phyloP scores from a whole-genome alignment of 768 basidiomycete genomes.

The Lyophyllum shimeji region DNA sequence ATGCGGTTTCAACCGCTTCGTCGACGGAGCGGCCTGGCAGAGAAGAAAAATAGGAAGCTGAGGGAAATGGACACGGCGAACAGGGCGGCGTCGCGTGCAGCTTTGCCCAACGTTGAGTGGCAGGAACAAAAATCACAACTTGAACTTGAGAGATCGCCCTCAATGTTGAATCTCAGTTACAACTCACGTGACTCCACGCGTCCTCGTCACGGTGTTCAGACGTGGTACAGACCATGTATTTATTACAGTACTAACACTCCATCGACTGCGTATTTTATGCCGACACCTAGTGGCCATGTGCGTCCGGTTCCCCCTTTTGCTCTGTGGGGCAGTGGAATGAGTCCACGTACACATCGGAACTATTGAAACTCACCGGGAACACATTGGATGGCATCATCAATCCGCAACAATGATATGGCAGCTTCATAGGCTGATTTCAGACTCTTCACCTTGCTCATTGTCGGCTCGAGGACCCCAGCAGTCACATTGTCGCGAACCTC shows the following conservation, averaged over 20 bases:
- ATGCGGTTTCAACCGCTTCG: conserved; percentile 37
- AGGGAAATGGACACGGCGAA: conserved; percentile 7
- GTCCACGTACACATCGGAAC: conserved; percentile 1
- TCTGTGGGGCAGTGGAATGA: conserved; percentile 40
- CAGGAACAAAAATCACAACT: conserved; percentile 15
- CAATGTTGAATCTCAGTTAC: conserved; percentile 20
- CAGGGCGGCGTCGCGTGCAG: conserved; percentile 11
- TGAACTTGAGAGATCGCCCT: conserved; percentile 13
- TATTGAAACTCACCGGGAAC: conserved; percentile 63
- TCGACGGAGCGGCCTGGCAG: conserved; percentile 24
- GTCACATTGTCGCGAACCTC: conserved; percentile 93
- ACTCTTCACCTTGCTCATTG: conserved; percentile 95
- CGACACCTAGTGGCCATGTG: conserved; percentile 64
- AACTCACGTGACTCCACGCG: conserved; percentile 24
- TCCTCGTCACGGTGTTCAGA: background rate
- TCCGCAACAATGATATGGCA: conserved; percentile 89
- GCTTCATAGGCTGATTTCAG: conserved; percentile 97
- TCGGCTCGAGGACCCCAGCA: conserved; percentile 94
- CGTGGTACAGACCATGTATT: background rate
- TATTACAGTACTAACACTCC: background rate
- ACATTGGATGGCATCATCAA: conserved; percentile 95
- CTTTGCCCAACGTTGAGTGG: conserved; percentile 7
- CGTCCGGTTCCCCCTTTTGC: conserved; percentile 68
- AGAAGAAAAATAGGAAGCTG: conserved; percentile 1
- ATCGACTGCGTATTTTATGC: conserved; percentile 1